Evolutionary conservation across 805 yeast species (phyloP), one percentile per base, ranked within the genome.

Genomic region (Candida sanyiensis): DNA sequence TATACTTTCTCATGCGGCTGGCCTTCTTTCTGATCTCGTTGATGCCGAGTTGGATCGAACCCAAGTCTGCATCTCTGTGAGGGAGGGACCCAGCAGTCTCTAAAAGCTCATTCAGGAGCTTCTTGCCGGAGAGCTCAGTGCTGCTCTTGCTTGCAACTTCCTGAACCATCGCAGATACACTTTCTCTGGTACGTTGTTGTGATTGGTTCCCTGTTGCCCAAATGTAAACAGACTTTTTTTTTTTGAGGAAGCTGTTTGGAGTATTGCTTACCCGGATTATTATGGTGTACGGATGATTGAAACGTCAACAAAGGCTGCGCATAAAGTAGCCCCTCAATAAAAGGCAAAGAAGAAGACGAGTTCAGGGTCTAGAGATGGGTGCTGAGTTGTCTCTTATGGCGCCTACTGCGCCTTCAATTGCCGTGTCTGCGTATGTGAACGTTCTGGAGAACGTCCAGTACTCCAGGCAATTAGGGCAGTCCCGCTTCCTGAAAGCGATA

Each of bases 341-440:
- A n/a, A n/a, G n/a, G n/a, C n/a, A n/a, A n/a, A n/a, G n/a, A n/a
- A n/a, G n/a, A n/a, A n/a, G n/a, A n/a, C n/a, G n/a, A n/a, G n/a
- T n/a, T n/a, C n/a, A n/a, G n/a, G n/a, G n/a, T n/a, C 20, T 15
- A 21, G 34, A 12, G 29, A 88, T 89, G 97, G 97, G 96, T 12
- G 86, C 85, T 11, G 84, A 83, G 56, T 64, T 90, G 44, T 89
- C 97, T 2, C 67, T 85, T 24, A 63, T 87, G 57, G 85, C 96
- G 8, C 96, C 96, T 10, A 79, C 95, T 3, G 87, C 95, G 1
- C 88, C 95, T 3, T 85, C 96, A 1, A 85, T 90, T 51, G 96
- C 95, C 6, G 71, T 88, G 2, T 87, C 90, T 17, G 89, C 97
- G 1, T 90, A 89, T 50, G 75, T 90, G 21, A 88, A 88, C 52